phyloP scores from a whole-genome alignment of 2,329 filamentous ascomycete genomes.

The Fusarium avenaceum region DNA sequence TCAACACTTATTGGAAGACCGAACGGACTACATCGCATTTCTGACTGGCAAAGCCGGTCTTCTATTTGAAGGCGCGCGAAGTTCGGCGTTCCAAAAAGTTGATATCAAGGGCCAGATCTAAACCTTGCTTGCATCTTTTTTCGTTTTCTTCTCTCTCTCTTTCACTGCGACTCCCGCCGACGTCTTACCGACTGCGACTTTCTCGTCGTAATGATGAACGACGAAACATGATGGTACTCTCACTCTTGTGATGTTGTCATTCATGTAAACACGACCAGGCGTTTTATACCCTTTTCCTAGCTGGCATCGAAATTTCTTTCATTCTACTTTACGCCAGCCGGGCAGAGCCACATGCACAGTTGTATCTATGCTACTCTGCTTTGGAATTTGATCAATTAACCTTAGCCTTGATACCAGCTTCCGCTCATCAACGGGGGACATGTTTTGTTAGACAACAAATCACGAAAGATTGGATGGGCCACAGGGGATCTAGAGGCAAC shows the following conservation, averaged over 20 bases:
- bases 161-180: conserved; percentile 20
- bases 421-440: conserved; percentile 20
- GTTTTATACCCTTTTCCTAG: conserved; percentile 46
- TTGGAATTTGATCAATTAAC: conserved; percentile 44
- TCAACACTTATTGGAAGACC: conserved; percentile 81
- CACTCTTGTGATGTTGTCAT: conserved; percentile 40
- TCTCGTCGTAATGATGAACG: conserved; percentile 32
- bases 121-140: conserved; percentile 50
- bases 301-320: conserved; percentile 29
- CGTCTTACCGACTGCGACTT: conserved; percentile 27
- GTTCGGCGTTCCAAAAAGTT: conserved; percentile 83
- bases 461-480: conserved; percentile 40
- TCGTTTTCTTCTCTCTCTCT: conserved; percentile 22
- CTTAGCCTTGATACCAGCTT: conserved; percentile 41
- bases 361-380: conserved; percentile 20
- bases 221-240: conserved; percentile 40
- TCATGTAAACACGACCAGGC: conserved; percentile 45
- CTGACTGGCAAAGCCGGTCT: conserved; percentile 78
- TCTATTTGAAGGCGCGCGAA: conserved; percentile 80
- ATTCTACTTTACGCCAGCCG: conserved; percentile 27
- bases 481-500: conserved; percentile 26
- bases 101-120: conserved; percentile 98
- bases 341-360: conserved; percentile 7
- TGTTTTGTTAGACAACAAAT: conserved; percentile 24
- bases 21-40: conserved; percentile 79